Conservation (phyloP, 352 stramenopile genomes). For the Blastocystis sp. region DNA sequence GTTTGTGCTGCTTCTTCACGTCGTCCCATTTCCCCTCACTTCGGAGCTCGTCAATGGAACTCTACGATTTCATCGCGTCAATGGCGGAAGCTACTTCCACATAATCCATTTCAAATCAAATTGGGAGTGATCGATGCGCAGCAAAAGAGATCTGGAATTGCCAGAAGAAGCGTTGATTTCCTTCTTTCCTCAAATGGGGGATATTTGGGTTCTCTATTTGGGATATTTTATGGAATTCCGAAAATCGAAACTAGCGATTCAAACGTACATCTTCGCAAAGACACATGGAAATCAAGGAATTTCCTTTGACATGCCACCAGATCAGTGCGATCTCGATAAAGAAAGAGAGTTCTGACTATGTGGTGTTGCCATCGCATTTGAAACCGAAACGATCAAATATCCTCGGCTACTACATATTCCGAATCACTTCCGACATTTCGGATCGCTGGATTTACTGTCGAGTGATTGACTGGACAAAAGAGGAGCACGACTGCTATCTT, state of each 20-base stretch:
- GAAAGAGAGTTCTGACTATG: constrained; percentile 5
- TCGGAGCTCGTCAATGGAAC: background rate
- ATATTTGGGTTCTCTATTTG: too few relatives aligned
- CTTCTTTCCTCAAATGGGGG: too few relatives aligned
- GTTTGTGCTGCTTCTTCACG: constrained; percentile 1
- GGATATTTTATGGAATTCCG: too few relatives aligned
- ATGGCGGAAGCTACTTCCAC: background rate
- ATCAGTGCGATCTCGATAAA: background rate
- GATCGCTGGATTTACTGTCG: background rate
- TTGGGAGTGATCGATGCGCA: background rate
- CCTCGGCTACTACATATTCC: background rate
- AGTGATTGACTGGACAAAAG: background rate
- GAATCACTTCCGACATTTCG: background rate
- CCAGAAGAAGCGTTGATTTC: background rate
- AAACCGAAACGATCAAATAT: background rate
- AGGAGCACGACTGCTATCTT: background rate
- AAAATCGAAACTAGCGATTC: background rate
- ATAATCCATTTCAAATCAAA: background rate
- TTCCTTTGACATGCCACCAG: background rate
- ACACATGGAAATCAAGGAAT: constrained; percentile 5
- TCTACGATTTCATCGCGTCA: background rate
- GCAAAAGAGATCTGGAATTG: background rate
- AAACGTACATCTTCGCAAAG: background rate
- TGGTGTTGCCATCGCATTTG: background rate
- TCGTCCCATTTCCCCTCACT: background rate